Evolutionary conservation across 345 rosid species (phyloP).

Genomic region (Eucalyptus marginata): DNA sequence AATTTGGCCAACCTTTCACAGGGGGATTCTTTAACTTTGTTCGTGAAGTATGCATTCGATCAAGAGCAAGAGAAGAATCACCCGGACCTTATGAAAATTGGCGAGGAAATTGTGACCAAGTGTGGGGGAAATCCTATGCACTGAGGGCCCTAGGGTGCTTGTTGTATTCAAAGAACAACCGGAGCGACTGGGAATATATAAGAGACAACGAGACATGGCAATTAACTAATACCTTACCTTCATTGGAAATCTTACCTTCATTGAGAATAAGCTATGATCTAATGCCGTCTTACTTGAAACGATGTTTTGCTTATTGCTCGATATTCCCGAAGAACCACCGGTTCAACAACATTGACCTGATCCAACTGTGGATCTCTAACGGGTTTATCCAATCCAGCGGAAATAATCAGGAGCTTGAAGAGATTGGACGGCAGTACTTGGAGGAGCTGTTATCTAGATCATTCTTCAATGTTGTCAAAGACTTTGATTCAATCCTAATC

Average conservation of each 20-base stretch:
- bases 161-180: not conserved
- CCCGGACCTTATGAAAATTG: too few relatives aligned
- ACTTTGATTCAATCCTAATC: fast-evolving
- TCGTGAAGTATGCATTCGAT: too few relatives aligned
- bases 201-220: conserved; percentile 11
- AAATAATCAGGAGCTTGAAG: too few relatives aligned
- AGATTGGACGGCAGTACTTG: too few relatives aligned
- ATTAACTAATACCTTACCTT: not conserved
- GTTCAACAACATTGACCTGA: not conserved
- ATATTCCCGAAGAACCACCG: conserved; percentile 4
- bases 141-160: conserved; percentile 3
- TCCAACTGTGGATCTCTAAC: too few relatives aligned
- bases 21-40: too few relatives aligned
- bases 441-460: too few relatives aligned
- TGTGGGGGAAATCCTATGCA: conserved; percentile 9
- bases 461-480: fast-evolving
- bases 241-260: not conserved
- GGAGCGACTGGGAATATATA: not conserved
- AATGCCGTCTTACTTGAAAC: conserved; percentile 18
- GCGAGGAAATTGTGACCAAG: fast-evolving
- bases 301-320: conserved; percentile 19
- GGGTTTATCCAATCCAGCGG: too few relatives aligned
- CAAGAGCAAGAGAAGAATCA: too few relatives aligned
- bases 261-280: conserved; percentile 12
- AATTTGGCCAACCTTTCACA: fast-evolving